Conservation (phyloP, 768 basidiomycete species). For the Royoungia palumana region DNA sequence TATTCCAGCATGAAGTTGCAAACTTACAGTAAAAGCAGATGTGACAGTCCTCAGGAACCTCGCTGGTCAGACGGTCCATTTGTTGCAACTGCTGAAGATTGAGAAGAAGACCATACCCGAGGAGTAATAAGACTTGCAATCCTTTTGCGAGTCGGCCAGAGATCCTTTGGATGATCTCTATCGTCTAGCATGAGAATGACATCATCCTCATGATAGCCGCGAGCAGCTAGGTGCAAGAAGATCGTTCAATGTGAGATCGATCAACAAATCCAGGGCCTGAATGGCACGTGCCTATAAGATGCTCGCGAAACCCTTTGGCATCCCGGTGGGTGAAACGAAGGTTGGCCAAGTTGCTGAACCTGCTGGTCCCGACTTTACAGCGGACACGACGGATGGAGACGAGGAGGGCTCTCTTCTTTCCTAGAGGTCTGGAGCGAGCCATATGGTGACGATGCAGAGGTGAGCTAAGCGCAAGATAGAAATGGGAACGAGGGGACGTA, state of each 20-base stretch:
- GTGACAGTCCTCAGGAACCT: conserved; percentile 38
- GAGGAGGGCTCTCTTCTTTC: conserved; percentile 20
- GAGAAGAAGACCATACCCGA: not conserved
- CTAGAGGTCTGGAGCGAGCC: not conserved
- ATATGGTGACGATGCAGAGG: not conserved
- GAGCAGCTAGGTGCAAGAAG: conserved; percentile 16
- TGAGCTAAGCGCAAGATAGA: no score
- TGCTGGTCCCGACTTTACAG: not conserved
- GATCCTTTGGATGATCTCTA: conserved; percentile 10
- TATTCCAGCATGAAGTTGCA: no score
- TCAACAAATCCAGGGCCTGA: not conserved
- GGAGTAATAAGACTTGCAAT: conserved; percentile 27
- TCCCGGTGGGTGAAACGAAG: conserved; percentile 23
- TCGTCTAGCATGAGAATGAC: conserved; percentile 38
- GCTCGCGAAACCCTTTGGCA: conserved; percentile 6
- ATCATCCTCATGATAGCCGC: conserved; percentile 45
- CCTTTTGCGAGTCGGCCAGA: not conserved
- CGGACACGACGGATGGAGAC: conserved; percentile 13
- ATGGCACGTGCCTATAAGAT: conserved; percentile 17
- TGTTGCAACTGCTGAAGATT: conserved; percentile 30
- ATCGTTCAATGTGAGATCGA: conserved; percentile 10
- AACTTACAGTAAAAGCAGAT: conserved; percentile 56
- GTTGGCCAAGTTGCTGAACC: not conserved
- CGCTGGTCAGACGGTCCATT: conserved; percentile 41
- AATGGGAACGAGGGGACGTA: no score